A percentile compares a stretch with the other conserved stretches of the same genome.
Conservation (phyloP, 169 alveolate genomes). For the Plasmodium cynomolgi region DNA sequence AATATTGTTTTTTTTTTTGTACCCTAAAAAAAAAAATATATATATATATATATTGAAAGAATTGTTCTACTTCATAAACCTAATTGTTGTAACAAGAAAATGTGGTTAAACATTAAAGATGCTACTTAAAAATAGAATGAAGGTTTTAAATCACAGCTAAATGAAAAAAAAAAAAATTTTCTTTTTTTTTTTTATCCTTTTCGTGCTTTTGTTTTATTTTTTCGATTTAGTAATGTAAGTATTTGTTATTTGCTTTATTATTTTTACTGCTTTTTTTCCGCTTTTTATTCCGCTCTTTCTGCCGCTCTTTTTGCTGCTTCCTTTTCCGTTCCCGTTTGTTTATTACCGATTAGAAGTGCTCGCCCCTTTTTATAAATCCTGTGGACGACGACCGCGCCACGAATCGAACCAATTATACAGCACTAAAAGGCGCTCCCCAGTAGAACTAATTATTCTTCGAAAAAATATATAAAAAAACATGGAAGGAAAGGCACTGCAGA, state of each 20-base stretch:
- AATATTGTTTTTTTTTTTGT: too few relatives aligned
- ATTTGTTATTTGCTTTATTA: not conserved
- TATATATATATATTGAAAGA: not conserved
- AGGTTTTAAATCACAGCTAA: not conserved
- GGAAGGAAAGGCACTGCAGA: not conserved
- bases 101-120: not conserved
- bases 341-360: not conserved
- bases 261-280: not conserved
- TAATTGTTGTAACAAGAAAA: not conserved
- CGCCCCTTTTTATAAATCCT: not conserved
- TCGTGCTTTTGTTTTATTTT: not conserved
- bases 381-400: not conserved
- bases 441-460: not conserved
- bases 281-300: not conserved
- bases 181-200: not conserved
- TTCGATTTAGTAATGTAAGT: not conserved
- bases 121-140: not conserved
- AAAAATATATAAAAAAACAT: conserved; percentile 1
- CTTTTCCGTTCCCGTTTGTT: not conserved
- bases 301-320: not conserved
- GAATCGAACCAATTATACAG: not conserved
- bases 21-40: too few relatives aligned
- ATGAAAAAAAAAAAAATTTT: not conserved
- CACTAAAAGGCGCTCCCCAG: not conserved
- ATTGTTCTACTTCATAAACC: not conserved